A percentile compares a stretch with the other conserved stretches of the same genome.
These are phyloP conservation scores for Penicillium lagena DNA, from an alignment of 495 filamentous ascomycete species.

Conservation along the genomic window DNA sequence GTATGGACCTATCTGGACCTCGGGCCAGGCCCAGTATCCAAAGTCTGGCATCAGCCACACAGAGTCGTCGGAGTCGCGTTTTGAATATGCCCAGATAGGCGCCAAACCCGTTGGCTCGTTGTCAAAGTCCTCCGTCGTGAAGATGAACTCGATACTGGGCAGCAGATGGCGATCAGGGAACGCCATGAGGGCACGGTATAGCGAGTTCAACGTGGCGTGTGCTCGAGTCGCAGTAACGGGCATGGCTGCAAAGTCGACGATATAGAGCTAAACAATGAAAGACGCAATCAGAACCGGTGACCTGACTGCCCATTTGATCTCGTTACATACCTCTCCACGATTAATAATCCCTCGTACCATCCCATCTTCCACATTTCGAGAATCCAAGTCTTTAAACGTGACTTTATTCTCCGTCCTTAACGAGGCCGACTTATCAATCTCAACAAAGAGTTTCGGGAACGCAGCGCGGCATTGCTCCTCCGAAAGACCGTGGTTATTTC, in stretches of 20 bases:
- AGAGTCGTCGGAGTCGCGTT: slow-evolving; percentile 33
- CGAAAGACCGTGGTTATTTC: slow-evolving; percentile 31
- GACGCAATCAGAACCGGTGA: neutral
- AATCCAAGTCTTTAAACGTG: slow-evolving; percentile 28
- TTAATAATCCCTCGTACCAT: slow-evolving; percentile 36
- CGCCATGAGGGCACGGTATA: slow-evolving; percentile 30
- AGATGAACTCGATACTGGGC: slow-evolving; percentile 58
- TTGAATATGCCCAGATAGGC: slow-evolving; percentile 49
- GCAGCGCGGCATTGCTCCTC: slow-evolving; percentile 33
- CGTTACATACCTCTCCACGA: slow-evolving; percentile 30
- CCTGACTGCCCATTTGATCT: neutral
- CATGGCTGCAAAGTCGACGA: slow-evolving; percentile 28
- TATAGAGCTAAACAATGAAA: slow-evolving; percentile 27
- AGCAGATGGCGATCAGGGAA: slow-evolving; percentile 40
- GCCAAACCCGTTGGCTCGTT: slow-evolving; percentile 11
- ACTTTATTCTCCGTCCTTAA: slow-evolving; percentile 14
- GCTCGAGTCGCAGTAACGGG: slow-evolving; percentile 28
- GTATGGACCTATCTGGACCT: slow-evolving; percentile 54
- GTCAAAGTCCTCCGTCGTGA: slow-evolving; percentile 45
- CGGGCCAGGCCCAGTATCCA: slow-evolving; percentile 68
- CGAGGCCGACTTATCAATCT: slow-evolving; percentile 31
- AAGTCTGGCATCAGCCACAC: slow-evolving; percentile 77
- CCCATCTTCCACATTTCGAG: slow-evolving; percentile 21
- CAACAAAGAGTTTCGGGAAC: slow-evolving; percentile 40
- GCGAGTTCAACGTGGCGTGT: slow-evolving; percentile 32